Base-by-base conservation (phyloP, 192 early-diverging fungal genomes). In the Umbelopsis vinacea region DNA sequence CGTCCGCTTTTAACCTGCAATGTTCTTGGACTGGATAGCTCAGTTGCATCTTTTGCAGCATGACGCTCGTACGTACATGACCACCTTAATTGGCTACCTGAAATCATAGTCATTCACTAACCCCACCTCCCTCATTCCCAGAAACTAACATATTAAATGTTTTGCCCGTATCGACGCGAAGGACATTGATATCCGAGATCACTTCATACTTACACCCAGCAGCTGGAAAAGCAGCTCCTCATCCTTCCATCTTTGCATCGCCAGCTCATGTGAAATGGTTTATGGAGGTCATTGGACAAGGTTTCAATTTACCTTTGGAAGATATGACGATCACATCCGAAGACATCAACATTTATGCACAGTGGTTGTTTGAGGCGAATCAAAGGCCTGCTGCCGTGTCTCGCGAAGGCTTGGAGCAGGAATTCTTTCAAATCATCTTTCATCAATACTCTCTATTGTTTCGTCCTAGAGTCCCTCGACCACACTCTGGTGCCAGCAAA, bases 271-370 rank as follows among this genome's bases (percentile, higher is more conserved):
- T 95, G 21, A 79, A 83, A 45, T 95, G 92, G 92, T 85, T 87
- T 43, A 94, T 95, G 92, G 93, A 93, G 71, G 86, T 94, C 12
- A 75, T 95, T n/a, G 94, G 92, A 0, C 91, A 92, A 76, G 94
- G 93, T 11, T 92, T 95, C 60, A 76, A 82, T 33, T 79, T 95
- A 43, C 93, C 94, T 3, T 79, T 93, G 37, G 92, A 95, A 47
- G 91, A 95, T 54, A 77, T 91, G 55, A 70, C 73, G 7, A 90
- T 92, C 46, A 92, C 92, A 5, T 73, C 84, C 52, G 82, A 89
- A 68, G 86, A 85, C 6, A 82, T 90, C 12, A 84, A 78, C 48
- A 85, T 95, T n/a, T 95, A 94, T 80, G 78, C 84, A 12, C 82
- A 86, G 46, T 95, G 94, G 94, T 81, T 95, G 29, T 81, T 91